Evolutionary conservation across 2,329 filamentous ascomycete species (phyloP).

Genomic region (Cytospora paraplurivora): DNA sequence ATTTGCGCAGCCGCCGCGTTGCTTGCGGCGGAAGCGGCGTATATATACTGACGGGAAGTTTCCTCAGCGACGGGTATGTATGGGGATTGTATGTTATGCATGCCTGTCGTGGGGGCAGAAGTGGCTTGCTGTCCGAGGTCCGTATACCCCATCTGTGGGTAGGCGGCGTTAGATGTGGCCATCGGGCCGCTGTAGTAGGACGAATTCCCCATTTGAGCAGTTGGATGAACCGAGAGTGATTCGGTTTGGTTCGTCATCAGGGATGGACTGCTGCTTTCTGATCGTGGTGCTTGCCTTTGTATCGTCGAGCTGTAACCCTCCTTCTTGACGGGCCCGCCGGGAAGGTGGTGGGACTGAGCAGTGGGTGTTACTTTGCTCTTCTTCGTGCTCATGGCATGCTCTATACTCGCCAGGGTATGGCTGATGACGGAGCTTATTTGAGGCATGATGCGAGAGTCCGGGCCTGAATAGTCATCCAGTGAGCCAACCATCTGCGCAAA

Average conservation of each 20-base stretch:
- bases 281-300: slow-evolving; percentile 6
- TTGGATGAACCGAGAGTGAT: slow-evolving; percentile 10
- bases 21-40: slow-evolving; percentile 20
- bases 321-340: slow-evolving; percentile 2
- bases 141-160: slow-evolving; percentile 22
- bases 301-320: slow-evolving; percentile 10
- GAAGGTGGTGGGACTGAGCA: slow-evolving; percentile 22
- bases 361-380: slow-evolving; percentile 29
- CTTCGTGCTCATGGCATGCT: slow-evolving; percentile 49
- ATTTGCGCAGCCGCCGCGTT: slow-evolving; percentile 28
- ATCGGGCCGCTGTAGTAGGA: slow-evolving; percentile 23
- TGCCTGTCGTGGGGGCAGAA: slow-evolving; percentile 12
- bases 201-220: slow-evolving; percentile 4
- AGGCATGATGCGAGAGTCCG: slow-evolving; percentile 46
- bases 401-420: slow-evolving; percentile 55
- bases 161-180: slow-evolving; percentile 13
- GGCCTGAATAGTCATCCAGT: slow-evolving; percentile 39
- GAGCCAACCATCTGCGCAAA: background rate
- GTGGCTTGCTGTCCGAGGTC: slow-evolving; percentile 13
- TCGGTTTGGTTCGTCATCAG: slow-evolving; percentile 14
- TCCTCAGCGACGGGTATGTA: slow-evolving; percentile 23
- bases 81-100: slow-evolving; percentile 9
- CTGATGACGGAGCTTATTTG: slow-evolving; percentile 53
- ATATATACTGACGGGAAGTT: slow-evolving; percentile 22
- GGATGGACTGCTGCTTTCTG: slow-evolving; percentile 13